phyloP scores from a whole-genome alignment of 257 asterid genomes.

The Voacanga thouarsii region DNA sequence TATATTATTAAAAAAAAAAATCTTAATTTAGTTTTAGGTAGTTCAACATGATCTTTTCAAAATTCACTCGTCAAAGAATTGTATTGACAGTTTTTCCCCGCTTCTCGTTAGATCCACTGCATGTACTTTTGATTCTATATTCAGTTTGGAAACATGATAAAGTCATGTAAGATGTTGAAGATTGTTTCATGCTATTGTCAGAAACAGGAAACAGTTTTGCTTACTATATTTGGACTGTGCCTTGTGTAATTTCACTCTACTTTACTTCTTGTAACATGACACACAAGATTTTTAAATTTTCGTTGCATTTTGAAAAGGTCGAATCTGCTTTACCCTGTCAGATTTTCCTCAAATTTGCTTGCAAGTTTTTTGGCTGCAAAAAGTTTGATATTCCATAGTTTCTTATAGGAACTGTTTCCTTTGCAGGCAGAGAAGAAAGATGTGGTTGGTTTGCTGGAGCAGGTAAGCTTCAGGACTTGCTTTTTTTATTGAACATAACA shows the following conservation, averaged over 20 bases:
- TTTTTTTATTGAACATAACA: conserved; percentile 2
- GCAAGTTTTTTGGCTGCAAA: neutral
- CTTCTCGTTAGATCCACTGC: too few species aligned
- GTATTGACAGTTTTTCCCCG: too few species aligned
- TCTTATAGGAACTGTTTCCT: conserved; percentile 23
- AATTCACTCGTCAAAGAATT: too few species aligned
- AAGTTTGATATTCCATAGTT: conserved; percentile 6
- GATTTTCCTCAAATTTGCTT: neutral
- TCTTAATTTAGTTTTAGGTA: too few species aligned
- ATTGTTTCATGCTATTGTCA: neutral
- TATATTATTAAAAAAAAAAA: too few species aligned
- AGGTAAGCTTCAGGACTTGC: conserved; percentile 39
- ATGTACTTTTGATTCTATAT: too few species aligned
- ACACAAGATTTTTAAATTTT: neutral
- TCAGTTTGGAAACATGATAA: too few species aligned
- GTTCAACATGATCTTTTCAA: too few species aligned
- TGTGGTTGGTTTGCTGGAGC: conserved; percentile 86
- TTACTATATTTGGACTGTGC: neutral
- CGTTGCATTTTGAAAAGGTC: neutral
- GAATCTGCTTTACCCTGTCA: neutral
- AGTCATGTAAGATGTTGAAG: too few species aligned
- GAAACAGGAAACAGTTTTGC: neutral
- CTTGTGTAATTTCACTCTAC: too few species aligned
- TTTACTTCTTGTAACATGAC: neutral
- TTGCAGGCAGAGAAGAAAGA: conserved; percentile 92